Percentiles rank a stretch among this genome's conserved stretches.
Conservation (phyloP, 2,329 filamentous ascomycete species). For the Cryoendolithus antarcticus region DNA sequence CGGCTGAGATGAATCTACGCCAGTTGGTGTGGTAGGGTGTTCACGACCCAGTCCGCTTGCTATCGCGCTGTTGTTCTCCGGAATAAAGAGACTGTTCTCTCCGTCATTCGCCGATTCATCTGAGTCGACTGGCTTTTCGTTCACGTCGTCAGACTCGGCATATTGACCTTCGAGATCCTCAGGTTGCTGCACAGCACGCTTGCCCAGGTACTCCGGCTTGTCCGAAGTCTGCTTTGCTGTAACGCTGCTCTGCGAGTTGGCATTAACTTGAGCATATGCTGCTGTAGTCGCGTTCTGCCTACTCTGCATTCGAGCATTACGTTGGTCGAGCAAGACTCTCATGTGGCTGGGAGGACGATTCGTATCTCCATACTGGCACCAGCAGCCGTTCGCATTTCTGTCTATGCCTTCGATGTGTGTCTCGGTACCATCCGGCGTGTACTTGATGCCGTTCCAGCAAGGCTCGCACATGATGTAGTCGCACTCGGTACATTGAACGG, state of each 20-base stretch:
- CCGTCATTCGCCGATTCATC: too few relatives aligned
- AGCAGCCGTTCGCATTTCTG: conserved; percentile 9
- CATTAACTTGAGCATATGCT: not conserved
- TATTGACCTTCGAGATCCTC: too few relatives aligned
- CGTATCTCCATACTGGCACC: conserved; percentile 7
- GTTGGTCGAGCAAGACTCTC: not conserved
- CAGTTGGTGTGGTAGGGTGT: too few relatives aligned
- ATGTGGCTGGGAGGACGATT: conserved; percentile 2
- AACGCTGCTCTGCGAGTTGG: not conserved
- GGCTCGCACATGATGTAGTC: conserved; percentile 9
- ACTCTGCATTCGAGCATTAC: not conserved
- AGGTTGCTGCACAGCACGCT: too few relatives aligned
- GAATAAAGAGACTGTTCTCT: too few relatives aligned
- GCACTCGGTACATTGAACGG: conserved; percentile 9
- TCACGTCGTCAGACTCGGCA: too few relatives aligned
- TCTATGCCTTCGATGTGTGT: conserved; percentile 6
- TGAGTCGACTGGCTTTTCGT: too few relatives aligned
- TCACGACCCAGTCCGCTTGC: too few relatives aligned
- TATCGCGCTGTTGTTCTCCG: too few relatives aligned
- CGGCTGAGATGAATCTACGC: not conserved
- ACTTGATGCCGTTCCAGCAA: conserved; percentile 7
- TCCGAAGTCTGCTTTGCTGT: conserved; percentile 1
- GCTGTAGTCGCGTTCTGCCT: not conserved
- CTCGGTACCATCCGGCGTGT: conserved; percentile 6
- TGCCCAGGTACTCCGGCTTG: too few relatives aligned